Conservation (phyloP, 352 stramenopile genomes). For the Pythium periplocum region DNA sequence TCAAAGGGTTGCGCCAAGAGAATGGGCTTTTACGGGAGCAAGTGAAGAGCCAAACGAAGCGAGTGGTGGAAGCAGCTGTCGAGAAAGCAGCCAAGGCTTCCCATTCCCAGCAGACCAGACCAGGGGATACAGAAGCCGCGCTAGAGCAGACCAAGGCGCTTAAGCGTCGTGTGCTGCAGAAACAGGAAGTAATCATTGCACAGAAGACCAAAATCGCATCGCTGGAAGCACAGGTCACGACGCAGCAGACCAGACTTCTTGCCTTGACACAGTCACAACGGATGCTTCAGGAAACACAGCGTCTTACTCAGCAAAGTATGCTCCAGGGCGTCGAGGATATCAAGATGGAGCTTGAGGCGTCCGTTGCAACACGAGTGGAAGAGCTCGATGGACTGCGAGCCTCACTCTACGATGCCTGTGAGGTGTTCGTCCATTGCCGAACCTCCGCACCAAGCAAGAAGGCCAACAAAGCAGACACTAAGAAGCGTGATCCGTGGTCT, state of each 20-base stretch:
- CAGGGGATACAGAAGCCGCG: too few species aligned
- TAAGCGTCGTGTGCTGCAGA: conserved; percentile 46
- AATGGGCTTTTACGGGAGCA: conserved; percentile 29
- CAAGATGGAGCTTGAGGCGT: conserved; percentile 13
- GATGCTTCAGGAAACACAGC: conserved; percentile 29
- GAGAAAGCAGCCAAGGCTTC: conserved; percentile 3
- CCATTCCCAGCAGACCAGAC: too few species aligned
- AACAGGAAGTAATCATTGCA: conserved; percentile 43
- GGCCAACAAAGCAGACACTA: not conserved
- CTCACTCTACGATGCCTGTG: conserved; percentile 51
- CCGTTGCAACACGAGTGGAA: conserved; percentile 14
- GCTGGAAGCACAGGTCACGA: conserved; percentile 25
- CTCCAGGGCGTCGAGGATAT: conserved; percentile 12
- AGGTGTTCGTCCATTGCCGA: conserved; percentile 48
- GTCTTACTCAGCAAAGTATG: conserved; percentile 13
- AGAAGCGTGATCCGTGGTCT: not conserved
- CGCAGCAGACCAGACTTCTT: conserved; percentile 29
- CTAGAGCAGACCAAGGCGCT: conserved; percentile 33
- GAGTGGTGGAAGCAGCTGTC: conserved; percentile 4
- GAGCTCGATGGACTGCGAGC: conserved; percentile 51
- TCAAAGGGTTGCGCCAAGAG: conserved; percentile 34
- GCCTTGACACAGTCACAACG: conserved; percentile 35
- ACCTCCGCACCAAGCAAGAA: not conserved
- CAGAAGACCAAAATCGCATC: conserved; percentile 36
- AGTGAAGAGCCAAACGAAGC: conserved; percentile 10